phyloP scores from a whole-genome alignment of 371 early-diverging fungal genomes.

The Dinochytrium kinnereticum region DNA sequence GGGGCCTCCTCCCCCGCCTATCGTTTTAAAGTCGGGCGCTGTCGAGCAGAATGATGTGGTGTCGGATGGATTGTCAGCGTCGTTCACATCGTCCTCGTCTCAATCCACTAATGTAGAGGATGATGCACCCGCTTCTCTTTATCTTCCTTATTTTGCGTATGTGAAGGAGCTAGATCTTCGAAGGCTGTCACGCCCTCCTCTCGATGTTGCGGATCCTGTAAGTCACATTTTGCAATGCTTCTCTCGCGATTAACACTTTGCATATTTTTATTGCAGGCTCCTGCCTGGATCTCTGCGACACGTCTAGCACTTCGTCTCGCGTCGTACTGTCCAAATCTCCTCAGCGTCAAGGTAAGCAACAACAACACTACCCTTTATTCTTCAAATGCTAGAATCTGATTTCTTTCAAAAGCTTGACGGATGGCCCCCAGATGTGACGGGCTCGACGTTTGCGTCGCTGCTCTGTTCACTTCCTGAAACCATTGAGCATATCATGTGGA shows the following conservation, averaged over 20 bases:
- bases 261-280: neutral
- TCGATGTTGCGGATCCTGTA: neutral
- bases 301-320: conserved; percentile 15
- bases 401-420: conserved; percentile 24
- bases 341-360: neutral
- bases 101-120: neutral
- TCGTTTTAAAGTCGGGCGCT: too few relatives aligned
- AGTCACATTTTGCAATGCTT: neutral
- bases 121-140: neutral
- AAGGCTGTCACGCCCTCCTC: neutral
- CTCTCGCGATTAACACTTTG: neutral
- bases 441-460: conserved; percentile 15
- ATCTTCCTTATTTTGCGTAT: neutral
- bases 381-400: too few relatives aligned
- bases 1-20: too few relatives aligned
- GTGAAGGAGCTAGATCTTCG: conserved; percentile 3
- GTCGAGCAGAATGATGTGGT: too few relatives aligned
- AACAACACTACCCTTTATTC: neutral
- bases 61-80: neutral
- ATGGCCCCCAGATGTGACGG: conserved; percentile 26
- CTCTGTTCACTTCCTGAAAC: conserved; percentile 10
- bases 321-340: conserved; percentile 15
- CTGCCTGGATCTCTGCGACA: conserved; percentile 21
- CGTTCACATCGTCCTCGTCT: neutral
- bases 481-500: conserved; percentile 18